Base-by-base conservation (phyloP, 192 early-diverging fungal species). In the Geranomyces michiganensis region DNA sequence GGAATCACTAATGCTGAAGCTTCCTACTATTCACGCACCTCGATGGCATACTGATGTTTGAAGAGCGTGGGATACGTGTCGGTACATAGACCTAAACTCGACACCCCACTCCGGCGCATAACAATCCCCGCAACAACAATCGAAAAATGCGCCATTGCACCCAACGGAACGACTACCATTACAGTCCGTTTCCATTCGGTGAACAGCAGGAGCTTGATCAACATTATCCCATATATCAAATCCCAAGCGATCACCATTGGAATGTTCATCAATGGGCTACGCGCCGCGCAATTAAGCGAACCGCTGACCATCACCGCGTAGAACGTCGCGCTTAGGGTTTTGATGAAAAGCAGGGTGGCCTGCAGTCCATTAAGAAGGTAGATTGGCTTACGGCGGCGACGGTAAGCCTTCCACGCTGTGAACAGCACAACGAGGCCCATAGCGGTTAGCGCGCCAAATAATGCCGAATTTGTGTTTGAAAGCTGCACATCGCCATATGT, bases 31-130 rank as follows among this genome's bases (percentile, higher is more conserved):
- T 0, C 0, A 43, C 67, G 19, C 51, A 76, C 74, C 68, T 76
- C 74, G 33, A 76, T 56, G 32, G 19, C 46, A 72, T 76, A 76
- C 58, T 76, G 74, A 71, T 76, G 74, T 29, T 76, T 76, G 62
- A 62, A 76, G 10, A 72, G 12, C 12, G 65, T 10, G n/a, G 68
- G 58, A 46, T 76, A 76, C 31, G 17, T 71, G 43, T 64, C 65
- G 4, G 33, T 49, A 43, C 74, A 76, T 19, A 72, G 36, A 24
- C 68, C 68, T 17, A 56, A 26, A 24, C 24, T 26, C 17, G 66
- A 31, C 32, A 67, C 29, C 19, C 24, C 30, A 33, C 17, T 31
- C 13, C n/a, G 53, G 33, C 74, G 31, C 47, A 24, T 43, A 5
- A 58, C 49, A 12, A 36, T 65, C 6, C 53, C 51, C 17, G 29